Conservation (phyloP, 495 filamentous ascomycete genomes). For the Beverwykella pulmonaria region DNA sequence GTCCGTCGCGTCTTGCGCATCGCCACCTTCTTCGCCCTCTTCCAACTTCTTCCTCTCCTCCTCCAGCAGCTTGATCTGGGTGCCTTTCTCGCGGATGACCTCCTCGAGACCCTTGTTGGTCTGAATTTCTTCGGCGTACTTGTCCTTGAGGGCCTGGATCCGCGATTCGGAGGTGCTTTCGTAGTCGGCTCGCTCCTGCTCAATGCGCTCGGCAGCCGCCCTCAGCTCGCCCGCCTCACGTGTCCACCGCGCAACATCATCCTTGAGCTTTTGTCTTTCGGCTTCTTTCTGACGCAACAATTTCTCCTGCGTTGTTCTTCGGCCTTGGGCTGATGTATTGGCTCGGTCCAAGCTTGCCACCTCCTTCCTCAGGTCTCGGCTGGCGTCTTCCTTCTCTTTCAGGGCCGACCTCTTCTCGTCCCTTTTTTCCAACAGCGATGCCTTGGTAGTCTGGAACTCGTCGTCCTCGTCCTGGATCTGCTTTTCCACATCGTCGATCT, state of each 20-base stretch:
- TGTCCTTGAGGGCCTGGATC: constrained; percentile 55
- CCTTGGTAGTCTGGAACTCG: constrained; percentile 67
- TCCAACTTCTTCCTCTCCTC: constrained; percentile 56
- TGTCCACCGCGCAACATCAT: constrained; percentile 63
- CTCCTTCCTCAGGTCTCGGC: constrained; percentile 65
- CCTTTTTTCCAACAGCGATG: constrained; percentile 63
- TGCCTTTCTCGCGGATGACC: constrained; percentile 62
- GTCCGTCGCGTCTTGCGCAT: constrained; percentile 53
- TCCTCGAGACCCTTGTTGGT: constrained; percentile 63
- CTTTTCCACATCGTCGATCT: constrained; percentile 50
- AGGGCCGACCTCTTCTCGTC: constrained; percentile 59
- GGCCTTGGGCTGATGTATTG: constrained; percentile 81
- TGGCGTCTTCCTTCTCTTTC: constrained; percentile 37
- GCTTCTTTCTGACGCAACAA: constrained; percentile 64
- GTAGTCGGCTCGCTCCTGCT: constrained; percentile 52
- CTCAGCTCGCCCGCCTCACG: constrained; percentile 56
- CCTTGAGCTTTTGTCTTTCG: constrained; percentile 63
- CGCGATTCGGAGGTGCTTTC: constrained; percentile 52
- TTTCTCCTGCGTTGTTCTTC: constrained; percentile 75
- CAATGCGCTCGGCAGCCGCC: constrained; percentile 52
- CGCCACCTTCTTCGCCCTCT: constrained; percentile 54
- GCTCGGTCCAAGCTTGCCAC: constrained; percentile 76
- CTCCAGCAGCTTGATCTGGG: constrained; percentile 65
- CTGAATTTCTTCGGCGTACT: constrained; percentile 56
- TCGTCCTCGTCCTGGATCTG: constrained; percentile 66